These are phyloP conservation scores for Fusarium clavum DNA, from an alignment of 2,329 filamentous ascomycete genomes.

Conservation along the genomic window DNA sequence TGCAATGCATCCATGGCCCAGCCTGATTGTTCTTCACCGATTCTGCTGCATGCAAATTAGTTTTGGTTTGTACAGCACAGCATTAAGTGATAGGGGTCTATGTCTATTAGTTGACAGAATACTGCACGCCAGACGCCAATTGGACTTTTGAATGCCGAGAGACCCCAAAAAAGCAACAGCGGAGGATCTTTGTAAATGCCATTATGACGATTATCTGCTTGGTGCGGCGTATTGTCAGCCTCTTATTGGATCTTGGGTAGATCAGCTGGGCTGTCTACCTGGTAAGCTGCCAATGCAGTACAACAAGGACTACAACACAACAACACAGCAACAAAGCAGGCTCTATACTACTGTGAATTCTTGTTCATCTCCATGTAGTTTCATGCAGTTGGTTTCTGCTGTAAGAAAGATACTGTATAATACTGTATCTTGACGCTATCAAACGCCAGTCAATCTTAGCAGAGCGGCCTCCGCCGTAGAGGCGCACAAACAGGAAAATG, in stretches of 20 bases:
- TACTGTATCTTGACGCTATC: slow-evolving; percentile 8
- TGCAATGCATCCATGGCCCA: slow-evolving; percentile 16
- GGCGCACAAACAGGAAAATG: slow-evolving; percentile 20
- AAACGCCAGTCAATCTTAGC: slow-evolving; percentile 10
- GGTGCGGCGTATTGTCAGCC: slow-evolving; percentile 17
- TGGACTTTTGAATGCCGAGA: slow-evolving; percentile 26
- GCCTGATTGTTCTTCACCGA: slow-evolving; percentile 30
- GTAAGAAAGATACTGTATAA: not conserved
- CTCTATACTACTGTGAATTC: slow-evolving; percentile 4
- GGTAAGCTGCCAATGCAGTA: slow-evolving; percentile 31
- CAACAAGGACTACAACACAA: slow-evolving; percentile 5
- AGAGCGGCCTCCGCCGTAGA: slow-evolving; percentile 10
- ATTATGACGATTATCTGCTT: slow-evolving; percentile 37
- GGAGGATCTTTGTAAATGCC: slow-evolving; percentile 27
- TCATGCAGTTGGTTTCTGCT: not conserved
- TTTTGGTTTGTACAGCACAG: slow-evolving; percentile 14
- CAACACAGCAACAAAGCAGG: not conserved
- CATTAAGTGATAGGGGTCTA: not conserved
- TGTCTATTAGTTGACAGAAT: not conserved
- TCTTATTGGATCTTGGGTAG: slow-evolving; percentile 25
- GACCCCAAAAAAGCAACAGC: slow-evolving; percentile 33
- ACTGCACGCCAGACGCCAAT: slow-evolving; percentile 26
- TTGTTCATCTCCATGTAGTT: not conserved
- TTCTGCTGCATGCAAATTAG: slow-evolving; percentile 27
- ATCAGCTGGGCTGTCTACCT: slow-evolving; percentile 35